Percentiles rank a stretch among this genome's conserved stretches.
Conservation (phyloP, 768 basidiomycete species). For the Suillus variegatus region DNA sequence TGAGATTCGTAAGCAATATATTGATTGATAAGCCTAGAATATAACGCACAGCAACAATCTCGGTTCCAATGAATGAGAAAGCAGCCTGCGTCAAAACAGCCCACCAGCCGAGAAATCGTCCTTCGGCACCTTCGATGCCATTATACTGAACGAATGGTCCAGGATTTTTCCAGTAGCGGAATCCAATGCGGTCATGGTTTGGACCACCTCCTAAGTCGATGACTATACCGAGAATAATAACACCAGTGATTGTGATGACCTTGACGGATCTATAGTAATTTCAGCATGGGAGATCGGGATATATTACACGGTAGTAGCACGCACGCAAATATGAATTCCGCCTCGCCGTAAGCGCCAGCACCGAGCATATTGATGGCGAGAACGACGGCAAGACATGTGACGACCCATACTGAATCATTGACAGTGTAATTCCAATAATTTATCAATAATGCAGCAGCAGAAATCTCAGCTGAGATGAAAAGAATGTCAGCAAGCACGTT, state of each 20-base stretch:
- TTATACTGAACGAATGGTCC: constrained; percentile 82
- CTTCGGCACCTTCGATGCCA: constrained; percentile 64
- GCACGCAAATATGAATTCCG: constrained; percentile 84
- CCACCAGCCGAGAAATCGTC: constrained; percentile 78
- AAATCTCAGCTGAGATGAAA: constrained; percentile 28
- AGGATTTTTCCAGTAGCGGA: constrained; percentile 79
- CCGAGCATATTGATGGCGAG: constrained; percentile 76
- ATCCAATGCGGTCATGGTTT: constrained; percentile 63
- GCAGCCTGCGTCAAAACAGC: constrained; percentile 82
- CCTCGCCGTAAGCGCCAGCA: constrained; percentile 79
- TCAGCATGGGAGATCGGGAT: constrained; percentile 1
- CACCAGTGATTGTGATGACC: constrained; percentile 78
- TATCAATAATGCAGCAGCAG: constrained; percentile 68
- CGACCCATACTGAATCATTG: constrained; percentile 79
- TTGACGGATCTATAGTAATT: constrained; percentile 64
- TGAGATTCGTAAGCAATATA: background rate
- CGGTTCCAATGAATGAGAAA: constrained; percentile 92
- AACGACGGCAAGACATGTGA: constrained; percentile 74
- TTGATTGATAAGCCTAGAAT: background rate
- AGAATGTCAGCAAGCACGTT: constrained; percentile 6
- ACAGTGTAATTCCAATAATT: constrained; percentile 65
- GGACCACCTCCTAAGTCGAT: constrained; percentile 90
- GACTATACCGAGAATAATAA: constrained; percentile 68
- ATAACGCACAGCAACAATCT: constrained; percentile 82
- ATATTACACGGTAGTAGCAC: constrained; percentile 4